Conservation (phyloP, 352 stramenopile species). For the Phytopythium cucurbitacearum region DNA sequence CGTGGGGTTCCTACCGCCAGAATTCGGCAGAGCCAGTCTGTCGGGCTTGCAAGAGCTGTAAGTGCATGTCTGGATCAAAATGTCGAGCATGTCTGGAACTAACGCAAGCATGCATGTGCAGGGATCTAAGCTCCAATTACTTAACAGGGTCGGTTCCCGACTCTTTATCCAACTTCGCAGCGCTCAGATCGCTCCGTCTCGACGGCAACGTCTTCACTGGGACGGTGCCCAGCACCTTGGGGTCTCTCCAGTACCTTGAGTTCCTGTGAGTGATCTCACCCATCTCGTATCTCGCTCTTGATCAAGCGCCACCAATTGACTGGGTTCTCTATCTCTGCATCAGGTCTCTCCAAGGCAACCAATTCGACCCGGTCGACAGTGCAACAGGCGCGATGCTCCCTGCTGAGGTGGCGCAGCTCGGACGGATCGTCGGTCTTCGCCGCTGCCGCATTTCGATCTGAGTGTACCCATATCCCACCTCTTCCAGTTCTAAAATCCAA, state of each 20-base stretch:
- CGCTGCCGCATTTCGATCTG: conserved; percentile 16
- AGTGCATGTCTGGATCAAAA: conserved; percentile 4
- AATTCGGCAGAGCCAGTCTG: conserved; percentile 48
- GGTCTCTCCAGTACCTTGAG: conserved; percentile 36
- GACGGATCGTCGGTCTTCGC: conserved; percentile 30
- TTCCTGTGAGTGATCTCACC: conserved; percentile 37
- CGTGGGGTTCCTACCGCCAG: conserved; percentile 40
- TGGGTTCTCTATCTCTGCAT: not conserved
- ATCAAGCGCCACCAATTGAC: not conserved
- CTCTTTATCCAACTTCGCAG: conserved; percentile 32
- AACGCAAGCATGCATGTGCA: conserved; percentile 5
- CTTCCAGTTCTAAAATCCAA: not conserved
- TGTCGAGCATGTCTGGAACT: not conserved
- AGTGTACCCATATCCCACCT: not conserved
- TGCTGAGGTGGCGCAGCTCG: conserved; percentile 35
- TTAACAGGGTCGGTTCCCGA: conserved; percentile 41
- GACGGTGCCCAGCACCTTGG: conserved; percentile 30
- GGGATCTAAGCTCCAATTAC: conserved; percentile 71
- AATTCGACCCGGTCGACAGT: conserved; percentile 29
- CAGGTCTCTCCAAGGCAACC: conserved; percentile 52
- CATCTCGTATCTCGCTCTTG: not conserved
- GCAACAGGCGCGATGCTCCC: conserved; percentile 30
- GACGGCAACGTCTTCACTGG: conserved; percentile 54
- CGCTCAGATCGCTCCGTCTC: conserved; percentile 42
- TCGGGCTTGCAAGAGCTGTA: conserved; percentile 53